Percentiles rank a stretch among this genome's conserved stretches.
phyloP scores from a whole-genome alignment of 805 yeast genomes.

The Ogataea minuta region DNA sequence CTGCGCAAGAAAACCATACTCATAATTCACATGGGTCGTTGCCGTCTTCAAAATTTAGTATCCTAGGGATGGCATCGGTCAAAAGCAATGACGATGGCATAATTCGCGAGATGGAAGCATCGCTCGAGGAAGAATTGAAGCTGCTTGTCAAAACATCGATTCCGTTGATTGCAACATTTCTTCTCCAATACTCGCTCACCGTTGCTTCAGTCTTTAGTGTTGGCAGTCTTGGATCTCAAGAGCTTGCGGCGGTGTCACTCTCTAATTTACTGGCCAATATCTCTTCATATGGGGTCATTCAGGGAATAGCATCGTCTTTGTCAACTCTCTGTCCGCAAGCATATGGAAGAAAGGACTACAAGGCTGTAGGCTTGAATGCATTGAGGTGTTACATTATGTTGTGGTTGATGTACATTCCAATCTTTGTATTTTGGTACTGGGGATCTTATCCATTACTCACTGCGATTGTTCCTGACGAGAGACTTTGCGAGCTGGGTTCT shows the following conservation, averaged over 20 bases:
- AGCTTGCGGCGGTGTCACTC: constrained; percentile 57
- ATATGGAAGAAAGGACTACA: constrained; percentile 50
- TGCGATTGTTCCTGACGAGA: constrained; percentile 45
- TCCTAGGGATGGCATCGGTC: constrained; percentile 19
- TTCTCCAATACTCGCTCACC: constrained; percentile 51
- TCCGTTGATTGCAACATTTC: constrained; percentile 51
- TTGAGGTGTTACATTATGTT: constrained; percentile 50
- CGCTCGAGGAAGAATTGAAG: constrained; percentile 34
- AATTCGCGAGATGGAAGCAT: constrained; percentile 42
- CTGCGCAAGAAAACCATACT: constrained; percentile 20
- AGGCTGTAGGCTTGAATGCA: constrained; percentile 48
- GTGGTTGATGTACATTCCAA: constrained; percentile 36
- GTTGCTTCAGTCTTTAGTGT: constrained; percentile 54
- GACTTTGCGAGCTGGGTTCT: constrained; percentile 47
- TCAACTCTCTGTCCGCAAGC: constrained; percentile 62
- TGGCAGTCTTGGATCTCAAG: constrained; percentile 56
- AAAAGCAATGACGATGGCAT: constrained; percentile 24
- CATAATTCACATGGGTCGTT: constrained; percentile 31
- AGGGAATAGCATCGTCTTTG: constrained; percentile 55
- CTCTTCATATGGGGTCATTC: constrained; percentile 53
- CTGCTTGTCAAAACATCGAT: constrained; percentile 43
- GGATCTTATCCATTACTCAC: constrained; percentile 32
- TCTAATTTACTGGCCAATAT: constrained; percentile 59
- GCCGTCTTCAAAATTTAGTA: constrained; percentile 15
- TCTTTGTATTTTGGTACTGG: constrained; percentile 41